Base-by-base conservation (phyloP, 73 alveolate genomes). In the Loxodes magnus region DNA sequence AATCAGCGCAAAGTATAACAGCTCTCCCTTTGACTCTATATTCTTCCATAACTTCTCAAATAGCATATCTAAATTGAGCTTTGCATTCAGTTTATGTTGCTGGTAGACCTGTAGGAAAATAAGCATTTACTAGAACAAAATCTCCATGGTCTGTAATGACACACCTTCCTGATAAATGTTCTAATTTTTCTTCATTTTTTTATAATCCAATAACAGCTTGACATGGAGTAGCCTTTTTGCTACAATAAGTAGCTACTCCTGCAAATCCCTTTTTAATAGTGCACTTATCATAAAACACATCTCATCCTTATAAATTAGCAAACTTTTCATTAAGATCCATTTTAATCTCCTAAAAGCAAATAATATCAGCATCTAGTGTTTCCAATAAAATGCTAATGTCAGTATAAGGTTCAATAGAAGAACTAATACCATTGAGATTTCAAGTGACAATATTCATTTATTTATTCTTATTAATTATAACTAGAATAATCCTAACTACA, bases 171-270 rank as follows among this genome's bases (percentile, higher is more conserved):
- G 22, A 37, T 24, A 46, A 21, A 19, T 46, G 43, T n/a, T 12
- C 43, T 1, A 14, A 2, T 0, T 12, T 12, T 2, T 46, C 7
- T 7, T 46, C 59, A 7, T 12, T 10, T 10, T 24, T 10, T 1
- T 10, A 2, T 2, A 46, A 46, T 9, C 59, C 59, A 5, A 10
- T n/a, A 12, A 9, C n/a, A 5, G 39, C 59, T 5, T 5, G 59
- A 1, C 35, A 12, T 7, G 53, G 22, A 25, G 59, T 21, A 16
- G 51, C 15, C 17, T 46, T 46, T 24, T 46, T 46, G 2, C 59
- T 25, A 46, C 22, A 46, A 0, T n/a, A n/a, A n/a, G 59, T 46
- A 9, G 59, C 59, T n/a, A 46, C 59, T 22, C 59, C 59, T 46
- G 43, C 59, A 2, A 25, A 25, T n/a, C 43, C 26, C 0, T n/a